A percentile compares a stretch with the other conserved stretches of the same genome.
phyloP scores from a whole-genome alignment of 306 rosid genomes.

The Vigna radiata region DNA sequence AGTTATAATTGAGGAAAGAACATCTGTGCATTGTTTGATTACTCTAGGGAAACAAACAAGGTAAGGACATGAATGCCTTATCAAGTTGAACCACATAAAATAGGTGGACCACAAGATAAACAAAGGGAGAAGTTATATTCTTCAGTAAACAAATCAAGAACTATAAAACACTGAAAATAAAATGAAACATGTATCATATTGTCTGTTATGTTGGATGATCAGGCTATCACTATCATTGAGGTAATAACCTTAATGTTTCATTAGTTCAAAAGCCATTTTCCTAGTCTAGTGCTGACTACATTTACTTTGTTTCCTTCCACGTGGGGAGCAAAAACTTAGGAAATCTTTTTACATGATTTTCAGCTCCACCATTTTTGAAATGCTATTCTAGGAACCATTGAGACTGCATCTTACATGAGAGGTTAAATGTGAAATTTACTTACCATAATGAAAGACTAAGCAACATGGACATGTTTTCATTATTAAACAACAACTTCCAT shows the following conservation, averaged over 20 bases:
- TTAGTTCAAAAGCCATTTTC: slow-evolving; percentile 32
- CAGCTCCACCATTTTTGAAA: slow-evolving; percentile 51
- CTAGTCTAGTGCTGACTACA: slow-evolving; percentile 38
- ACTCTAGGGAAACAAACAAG: slow-evolving; percentile 19
- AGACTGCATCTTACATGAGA: slow-evolving; percentile 44
- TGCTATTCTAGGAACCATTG: no score
- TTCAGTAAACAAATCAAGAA: slow-evolving; percentile 40
- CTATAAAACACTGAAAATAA: slow-evolving; percentile 47
- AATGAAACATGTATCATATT: slow-evolving; percentile 39
- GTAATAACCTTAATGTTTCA: slow-evolving; percentile 38
- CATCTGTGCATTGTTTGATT: slow-evolving; percentile 25
- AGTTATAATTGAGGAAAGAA: slow-evolving; percentile 2
- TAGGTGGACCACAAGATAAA: slow-evolving; percentile 64
- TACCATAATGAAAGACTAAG: slow-evolving; percentile 39
- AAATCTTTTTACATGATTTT: slow-evolving; percentile 47
- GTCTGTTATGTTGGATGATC: slow-evolving; percentile 47
- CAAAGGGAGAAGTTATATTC: slow-evolving; percentile 48
- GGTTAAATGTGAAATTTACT: slow-evolving; percentile 31
- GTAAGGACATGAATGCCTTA: slow-evolving; percentile 52
- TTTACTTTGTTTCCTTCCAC: slow-evolving; percentile 46
- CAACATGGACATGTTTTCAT: slow-evolving; percentile 49
- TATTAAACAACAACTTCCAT: slow-evolving; percentile 54
- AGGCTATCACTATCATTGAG: slow-evolving; percentile 47
- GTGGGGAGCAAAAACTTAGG: slow-evolving; percentile 47
- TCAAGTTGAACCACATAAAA: slow-evolving; percentile 59